A percentile compares a stretch with the other conserved stretches of the same genome.
These are phyloP conservation scores for Artemisia argyi DNA, from an alignment of 129 eudicot genomes.

Conservation along the genomic window DNA sequence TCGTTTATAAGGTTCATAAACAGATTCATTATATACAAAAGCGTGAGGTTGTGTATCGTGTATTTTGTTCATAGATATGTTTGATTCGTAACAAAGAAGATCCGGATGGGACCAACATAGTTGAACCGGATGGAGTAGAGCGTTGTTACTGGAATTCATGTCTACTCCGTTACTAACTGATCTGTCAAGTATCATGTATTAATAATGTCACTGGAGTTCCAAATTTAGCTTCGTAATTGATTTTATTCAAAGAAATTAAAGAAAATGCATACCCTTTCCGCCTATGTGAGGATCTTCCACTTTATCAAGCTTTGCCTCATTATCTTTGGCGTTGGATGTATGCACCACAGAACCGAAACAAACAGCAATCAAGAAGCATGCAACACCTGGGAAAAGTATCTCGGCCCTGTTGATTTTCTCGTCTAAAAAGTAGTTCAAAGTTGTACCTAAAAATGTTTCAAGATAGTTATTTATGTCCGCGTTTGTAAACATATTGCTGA, in stretches of 20 bases:
- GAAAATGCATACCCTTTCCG: slow-evolving; percentile 45
- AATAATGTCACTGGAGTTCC: slow-evolving; percentile 16
- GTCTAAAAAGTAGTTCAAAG: slow-evolving; percentile 78
- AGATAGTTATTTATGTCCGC: too few relatives aligned
- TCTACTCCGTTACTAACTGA: slow-evolving; percentile 21
- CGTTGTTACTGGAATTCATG: slow-evolving; percentile 25
- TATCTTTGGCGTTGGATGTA: slow-evolving; percentile 73
- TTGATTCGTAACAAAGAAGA: too few relatives aligned
- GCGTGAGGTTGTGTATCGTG: too few relatives aligned
- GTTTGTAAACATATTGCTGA: neutral
- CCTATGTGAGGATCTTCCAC: slow-evolving; percentile 26
- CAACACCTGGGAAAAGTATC: slow-evolving; percentile 88
- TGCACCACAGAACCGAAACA: slow-evolving; percentile 72
- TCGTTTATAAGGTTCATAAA: too few relatives aligned
- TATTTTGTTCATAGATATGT: too few relatives aligned
- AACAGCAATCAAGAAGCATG: slow-evolving; percentile 78
- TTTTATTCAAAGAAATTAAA: slow-evolving; percentile 14
- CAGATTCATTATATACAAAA: too few relatives aligned
- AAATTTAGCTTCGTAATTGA: neutral
- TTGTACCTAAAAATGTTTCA: slow-evolving; percentile 50
- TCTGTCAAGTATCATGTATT: slow-evolving; percentile 42
- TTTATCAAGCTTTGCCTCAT: slow-evolving; percentile 49
- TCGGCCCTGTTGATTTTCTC: slow-evolving; percentile 77
- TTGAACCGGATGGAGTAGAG: neutral
- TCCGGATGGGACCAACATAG: too few relatives aligned